These are phyloP conservation scores for Coemansia sp. DNA, from an alignment of 192 early-diverging fungal species.

Conservation along the genomic window DNA sequence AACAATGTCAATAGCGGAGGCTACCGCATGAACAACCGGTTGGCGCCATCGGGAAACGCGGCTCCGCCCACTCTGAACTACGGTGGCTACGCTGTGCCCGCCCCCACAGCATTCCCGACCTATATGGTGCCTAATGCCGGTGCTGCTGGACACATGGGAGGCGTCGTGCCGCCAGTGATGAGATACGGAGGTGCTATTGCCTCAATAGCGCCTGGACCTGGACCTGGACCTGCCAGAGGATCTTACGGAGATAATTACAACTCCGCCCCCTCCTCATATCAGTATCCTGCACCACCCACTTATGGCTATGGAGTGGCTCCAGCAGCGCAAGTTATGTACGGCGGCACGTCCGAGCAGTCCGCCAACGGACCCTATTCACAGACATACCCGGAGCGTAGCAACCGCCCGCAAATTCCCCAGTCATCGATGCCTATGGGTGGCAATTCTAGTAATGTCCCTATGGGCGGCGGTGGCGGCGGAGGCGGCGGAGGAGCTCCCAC, in stretches of 20 bases:
- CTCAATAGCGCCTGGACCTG: neutral
- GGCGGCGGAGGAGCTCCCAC: constrained; percentile 8
- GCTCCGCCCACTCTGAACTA: constrained; percentile 24
- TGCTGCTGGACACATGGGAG: constrained; percentile 10
- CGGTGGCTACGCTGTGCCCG: constrained; percentile 31
- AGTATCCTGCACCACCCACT: constrained; percentile 19
- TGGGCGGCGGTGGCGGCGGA: constrained; percentile 1
- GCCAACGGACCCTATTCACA: constrained; percentile 8
- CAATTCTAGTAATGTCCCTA: neutral
- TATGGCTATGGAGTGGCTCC: constrained; percentile 36
- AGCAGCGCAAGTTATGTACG: constrained; percentile 27
- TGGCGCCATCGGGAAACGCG: constrained; percentile 6
- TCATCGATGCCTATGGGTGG: constrained; percentile 15
- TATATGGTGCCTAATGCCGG: constrained; percentile 30
- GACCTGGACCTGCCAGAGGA: constrained; percentile 6
- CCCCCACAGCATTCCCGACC: constrained; percentile 17
- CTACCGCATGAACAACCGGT: constrained; percentile 20
- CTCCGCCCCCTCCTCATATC: constrained; percentile 31
- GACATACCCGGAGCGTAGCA: constrained; percentile 16
- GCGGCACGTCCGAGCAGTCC: constrained; percentile 17
- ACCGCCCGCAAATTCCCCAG: constrained; percentile 25
- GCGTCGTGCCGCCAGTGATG: constrained; percentile 10
- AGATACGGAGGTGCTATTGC: constrained; percentile 23
- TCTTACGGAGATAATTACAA: constrained; percentile 25
- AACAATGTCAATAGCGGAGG: constrained; percentile 9